Conservation (phyloP, 2,329 filamentous ascomycete genomes). For the Ophiostoma sp. region DNA sequence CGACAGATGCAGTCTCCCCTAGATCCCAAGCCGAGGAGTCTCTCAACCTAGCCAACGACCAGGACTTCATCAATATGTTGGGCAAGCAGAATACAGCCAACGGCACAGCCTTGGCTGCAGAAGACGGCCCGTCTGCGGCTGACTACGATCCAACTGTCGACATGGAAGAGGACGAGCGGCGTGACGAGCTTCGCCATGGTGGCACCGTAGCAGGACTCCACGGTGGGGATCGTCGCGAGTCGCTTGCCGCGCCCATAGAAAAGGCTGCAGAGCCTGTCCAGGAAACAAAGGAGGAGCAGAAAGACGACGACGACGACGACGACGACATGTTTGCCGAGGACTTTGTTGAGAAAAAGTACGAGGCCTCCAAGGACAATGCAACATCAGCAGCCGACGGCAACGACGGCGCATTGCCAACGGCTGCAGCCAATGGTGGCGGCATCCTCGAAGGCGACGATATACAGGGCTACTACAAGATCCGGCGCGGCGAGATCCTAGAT, state of each 20-base stretch:
- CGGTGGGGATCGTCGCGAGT: slow-evolving; percentile 36
- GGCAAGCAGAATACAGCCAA: slow-evolving; percentile 35
- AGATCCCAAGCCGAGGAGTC: slow-evolving; percentile 44
- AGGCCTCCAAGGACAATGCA: slow-evolving; percentile 34
- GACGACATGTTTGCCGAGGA: slow-evolving; percentile 90
- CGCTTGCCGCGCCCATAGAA: slow-evolving; percentile 27
- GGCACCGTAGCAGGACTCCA: slow-evolving; percentile 44
- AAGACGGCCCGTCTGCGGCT: slow-evolving; percentile 80
- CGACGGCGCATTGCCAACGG: slow-evolving; percentile 38
- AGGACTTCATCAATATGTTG: slow-evolving; percentile 60
- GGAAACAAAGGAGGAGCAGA: neutral
- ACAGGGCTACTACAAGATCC: slow-evolving; percentile 94
- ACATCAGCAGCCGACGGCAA: slow-evolving; percentile 36
- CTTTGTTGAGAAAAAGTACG: slow-evolving; percentile 61
- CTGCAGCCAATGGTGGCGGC: slow-evolving; percentile 56
- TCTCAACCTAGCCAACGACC: slow-evolving; percentile 61
- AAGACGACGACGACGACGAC: slow-evolving; percentile 42
- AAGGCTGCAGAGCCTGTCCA: slow-evolving; percentile 27
- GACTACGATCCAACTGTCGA: slow-evolving; percentile 88
- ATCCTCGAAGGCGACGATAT: slow-evolving; percentile 90
- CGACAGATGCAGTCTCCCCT: slow-evolving; percentile 28
- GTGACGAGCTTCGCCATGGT: slow-evolving; percentile 59
- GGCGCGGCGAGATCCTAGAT: slow-evolving; percentile 83
- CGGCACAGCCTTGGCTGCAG: slow-evolving; percentile 33
- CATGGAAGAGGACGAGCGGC: slow-evolving; percentile 75